Conservation (phyloP, 2,329 filamentous ascomycete genomes). For the Blastomyces emzantsi region DNA sequence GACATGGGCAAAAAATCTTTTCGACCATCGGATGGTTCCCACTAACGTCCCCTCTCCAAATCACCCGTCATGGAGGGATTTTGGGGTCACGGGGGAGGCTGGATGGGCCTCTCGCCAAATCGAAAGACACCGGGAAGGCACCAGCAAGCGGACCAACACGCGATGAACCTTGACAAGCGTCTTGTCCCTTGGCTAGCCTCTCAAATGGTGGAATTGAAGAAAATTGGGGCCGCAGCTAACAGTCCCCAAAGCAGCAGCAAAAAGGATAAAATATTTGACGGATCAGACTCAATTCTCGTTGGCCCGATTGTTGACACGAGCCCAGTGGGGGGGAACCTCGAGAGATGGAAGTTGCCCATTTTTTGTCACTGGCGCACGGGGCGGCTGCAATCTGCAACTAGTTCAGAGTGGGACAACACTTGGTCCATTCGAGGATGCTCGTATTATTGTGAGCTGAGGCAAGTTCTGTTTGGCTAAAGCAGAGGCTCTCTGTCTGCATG, state of each 20-base stretch:
- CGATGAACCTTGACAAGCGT: constrained; percentile 10
- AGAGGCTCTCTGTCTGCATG: neutral
- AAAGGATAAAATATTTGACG: constrained; percentile 3
- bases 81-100: constrained; percentile 21
- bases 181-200: constrained; percentile 8
- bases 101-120: constrained; percentile 25
- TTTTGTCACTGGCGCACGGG: constrained; percentile 18
- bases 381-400: constrained; percentile 19
- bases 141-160: constrained; percentile 6
- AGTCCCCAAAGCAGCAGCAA: constrained; percentile 1
- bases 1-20: constrained; percentile 5
- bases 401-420: constrained; percentile 11
- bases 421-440: constrained; percentile 8
- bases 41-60: constrained; percentile 6
- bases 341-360: constrained; percentile 7
- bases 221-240: neutral
- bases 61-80: constrained; percentile 15
- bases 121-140: constrained; percentile 7
- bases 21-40: neutral
- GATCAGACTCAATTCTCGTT: constrained; percentile 2
- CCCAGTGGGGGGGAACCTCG: constrained; percentile 4
- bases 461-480: constrained; percentile 6
- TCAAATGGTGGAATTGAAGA: constrained; percentile 5
- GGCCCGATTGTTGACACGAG: constrained; percentile 10
- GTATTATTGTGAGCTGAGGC: constrained; percentile 2